These are phyloP conservation scores for Coniella lustricola DNA, from an alignment of 2,329 filamentous ascomycete genomes.

Conservation along the genomic window DNA sequence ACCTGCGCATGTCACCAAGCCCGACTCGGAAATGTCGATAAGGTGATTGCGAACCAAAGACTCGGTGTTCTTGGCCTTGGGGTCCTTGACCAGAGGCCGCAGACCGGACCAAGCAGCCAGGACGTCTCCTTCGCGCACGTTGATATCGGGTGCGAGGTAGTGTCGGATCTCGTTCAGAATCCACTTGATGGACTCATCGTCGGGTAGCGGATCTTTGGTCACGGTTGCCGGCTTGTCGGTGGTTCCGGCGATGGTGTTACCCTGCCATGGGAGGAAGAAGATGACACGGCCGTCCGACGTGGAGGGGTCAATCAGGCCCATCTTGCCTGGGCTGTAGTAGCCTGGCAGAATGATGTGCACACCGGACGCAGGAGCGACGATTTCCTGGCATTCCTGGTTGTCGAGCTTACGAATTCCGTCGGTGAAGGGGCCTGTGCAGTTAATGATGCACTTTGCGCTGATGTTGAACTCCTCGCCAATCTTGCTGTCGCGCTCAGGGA, in stretches of 20 bases:
- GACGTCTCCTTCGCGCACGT: constrained; percentile 66
- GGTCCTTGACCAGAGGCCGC: constrained; percentile 72
- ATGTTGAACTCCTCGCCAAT: constrained; percentile 56
- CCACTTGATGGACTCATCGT: constrained; percentile 73
- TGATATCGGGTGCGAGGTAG: constrained; percentile 69
- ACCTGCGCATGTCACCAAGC: constrained; percentile 72
- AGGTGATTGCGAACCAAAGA: constrained; percentile 78
- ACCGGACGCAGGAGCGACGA: constrained; percentile 73
- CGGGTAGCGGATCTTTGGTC: constrained; percentile 61
- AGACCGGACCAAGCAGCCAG: constrained; percentile 75
- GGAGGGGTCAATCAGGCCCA: constrained; percentile 74
- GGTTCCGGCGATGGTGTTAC: constrained; percentile 77
- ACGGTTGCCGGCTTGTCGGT: constrained; percentile 69
- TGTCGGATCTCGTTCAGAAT: constrained; percentile 72
- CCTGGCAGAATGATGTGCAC: constrained; percentile 79
- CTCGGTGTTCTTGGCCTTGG: constrained; percentile 74
- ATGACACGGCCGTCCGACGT: constrained; percentile 83
- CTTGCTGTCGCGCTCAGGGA: constrained; percentile 50
- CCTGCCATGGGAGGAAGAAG: constrained; percentile 83
- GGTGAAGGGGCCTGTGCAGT: constrained; percentile 76
- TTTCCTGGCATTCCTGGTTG: constrained; percentile 59
- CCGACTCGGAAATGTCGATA: constrained; percentile 66
- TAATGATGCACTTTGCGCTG: constrained; percentile 73
- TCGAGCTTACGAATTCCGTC: constrained; percentile 78
- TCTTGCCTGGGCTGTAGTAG: constrained; percentile 70